Conservation (phyloP, 176 grass and related monocot species). For the Musa troglodytarum region DNA sequence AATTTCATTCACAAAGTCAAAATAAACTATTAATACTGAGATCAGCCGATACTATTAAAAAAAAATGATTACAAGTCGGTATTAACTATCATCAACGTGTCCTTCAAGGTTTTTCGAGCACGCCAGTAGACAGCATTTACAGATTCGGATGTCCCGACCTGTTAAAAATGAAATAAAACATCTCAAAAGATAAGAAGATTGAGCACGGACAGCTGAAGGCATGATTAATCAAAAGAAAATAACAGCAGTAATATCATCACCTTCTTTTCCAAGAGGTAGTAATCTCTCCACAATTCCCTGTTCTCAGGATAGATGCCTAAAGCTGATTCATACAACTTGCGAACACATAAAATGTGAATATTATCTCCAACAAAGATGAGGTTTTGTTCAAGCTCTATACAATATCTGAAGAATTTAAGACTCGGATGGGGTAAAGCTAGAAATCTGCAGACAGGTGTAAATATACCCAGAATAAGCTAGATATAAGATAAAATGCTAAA, state of each 20-base stretch:
- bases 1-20: neutral
- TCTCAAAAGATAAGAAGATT: neutral
- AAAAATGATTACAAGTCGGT: neutral
- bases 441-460: conserved; percentile 25
- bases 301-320: conserved; percentile 34
- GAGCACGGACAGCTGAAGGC: neutral
- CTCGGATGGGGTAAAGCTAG: conserved; percentile 48
- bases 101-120: conserved; percentile 42
- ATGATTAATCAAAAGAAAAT: neutral
- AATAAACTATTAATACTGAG: neutral
- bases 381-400: conserved; percentile 54
- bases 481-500: neutral
- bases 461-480: neutral
- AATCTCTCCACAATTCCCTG: conserved; percentile 50
- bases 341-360: conserved; percentile 23
- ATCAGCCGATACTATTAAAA: neutral
- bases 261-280: conserved; percentile 58
- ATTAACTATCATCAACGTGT: conserved; percentile 10
- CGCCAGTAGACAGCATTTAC: conserved; percentile 54
- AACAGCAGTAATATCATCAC: neutral
- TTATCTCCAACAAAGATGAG: conserved; percentile 29
- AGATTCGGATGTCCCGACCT: conserved; percentile 56
- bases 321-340: conserved; percentile 45
- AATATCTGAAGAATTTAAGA: conserved; percentile 50
- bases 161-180: neutral